A percentile compares a stretch with the other conserved stretches of the same genome.
These are phyloP conservation scores for Penicillium sp. DNA, from an alignment of 2,329 filamentous ascomycete species.

Conservation along the genomic window DNA sequence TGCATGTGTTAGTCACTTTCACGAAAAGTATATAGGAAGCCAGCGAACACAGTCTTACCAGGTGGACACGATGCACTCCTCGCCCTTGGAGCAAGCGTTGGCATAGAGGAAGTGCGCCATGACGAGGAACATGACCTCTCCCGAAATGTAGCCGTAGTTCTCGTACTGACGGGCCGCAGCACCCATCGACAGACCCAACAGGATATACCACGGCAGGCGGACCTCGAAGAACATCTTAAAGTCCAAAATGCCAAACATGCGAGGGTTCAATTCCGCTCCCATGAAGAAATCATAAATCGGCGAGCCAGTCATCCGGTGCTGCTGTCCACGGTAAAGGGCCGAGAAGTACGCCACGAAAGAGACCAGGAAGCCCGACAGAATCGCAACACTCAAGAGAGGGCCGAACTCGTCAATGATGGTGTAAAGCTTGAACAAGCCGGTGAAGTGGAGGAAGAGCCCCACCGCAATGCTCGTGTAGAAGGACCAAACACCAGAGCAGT, in stretches of 20 bases:
- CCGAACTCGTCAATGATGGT: conserved; percentile 94
- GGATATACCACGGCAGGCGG: conserved; percentile 84
- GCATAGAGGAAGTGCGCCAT: conserved; percentile 90
- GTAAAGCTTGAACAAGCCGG: conserved; percentile 80
- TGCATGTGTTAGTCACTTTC: conserved; percentile 8
- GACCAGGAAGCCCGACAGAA: conserved; percentile 80
- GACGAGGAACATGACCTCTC: conserved; percentile 76
- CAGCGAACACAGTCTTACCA: conserved; percentile 49
- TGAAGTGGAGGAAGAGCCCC: conserved; percentile 68
- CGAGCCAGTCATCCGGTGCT: conserved; percentile 87
- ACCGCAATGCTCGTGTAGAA: conserved; percentile 80
- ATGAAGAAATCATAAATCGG: conserved; percentile 86
- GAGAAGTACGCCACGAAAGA: conserved; percentile 81
- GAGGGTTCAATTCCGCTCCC: conserved; percentile 79
- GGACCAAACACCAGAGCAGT: conserved; percentile 82
- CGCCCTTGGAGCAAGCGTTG: conserved; percentile 85
- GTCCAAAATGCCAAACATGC: conserved; percentile 76
- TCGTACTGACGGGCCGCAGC: conserved; percentile 79
- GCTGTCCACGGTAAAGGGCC: conserved; percentile 68
- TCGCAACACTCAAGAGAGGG: conserved; percentile 84
- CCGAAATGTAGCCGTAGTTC: conserved; percentile 74
- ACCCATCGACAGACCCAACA: conserved; percentile 70
- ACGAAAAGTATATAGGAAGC: not conserved
- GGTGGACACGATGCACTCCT: conserved; percentile 82
- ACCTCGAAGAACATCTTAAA: conserved; percentile 98